Base-by-base conservation (phyloP, 345 rosid genomes). In the Lepidium aucheri region DNA sequence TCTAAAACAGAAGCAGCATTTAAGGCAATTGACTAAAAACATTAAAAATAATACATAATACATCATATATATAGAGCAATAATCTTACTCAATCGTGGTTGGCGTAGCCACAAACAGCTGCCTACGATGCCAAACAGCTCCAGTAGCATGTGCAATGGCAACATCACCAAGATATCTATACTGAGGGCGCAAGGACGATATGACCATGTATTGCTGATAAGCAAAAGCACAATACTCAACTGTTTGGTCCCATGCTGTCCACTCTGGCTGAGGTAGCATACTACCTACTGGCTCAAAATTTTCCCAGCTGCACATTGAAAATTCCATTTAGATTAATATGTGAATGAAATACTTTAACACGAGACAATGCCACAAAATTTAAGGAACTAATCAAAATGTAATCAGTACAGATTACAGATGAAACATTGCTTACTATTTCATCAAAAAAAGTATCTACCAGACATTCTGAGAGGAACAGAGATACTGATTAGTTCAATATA, bases 221-320 rank as follows among this genome's bases (percentile, higher is more conserved):
- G 91, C 95, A 78, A 94, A 88, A 13, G 99, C 99, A 80, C 97
- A 94, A 73, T 94, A 87, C 76, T 94, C 99, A 68, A 90, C 99
- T 49, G 95, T 94, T 78, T 88, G 89, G 79, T 94, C 99, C 99
- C 99, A 94, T 57, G 97, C 97, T 51, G 99, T 82, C 97, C 97
- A 94, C 65, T 94, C 99, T 65, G 97, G 99, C 80, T 90, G 99
- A 82, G 97, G 95, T 83, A 94, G 90, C 78, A 94, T 81, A 63
- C 81, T 86, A 67, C 99, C 96, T 35, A 94, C 93, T 36, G 99
- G 95, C 78, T 88, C 88, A 78, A 90, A 94, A 76, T 84, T 90
- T 76, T 90, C 99, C 99, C 99, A 94, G 71, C 99, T 90, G 82
- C 85, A 77, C 42, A 74, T 66, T 39, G 53, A 50, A 75, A 53